Conservation (phyloP, 257 asterid species). For the Eucommia ulmoides region DNA sequence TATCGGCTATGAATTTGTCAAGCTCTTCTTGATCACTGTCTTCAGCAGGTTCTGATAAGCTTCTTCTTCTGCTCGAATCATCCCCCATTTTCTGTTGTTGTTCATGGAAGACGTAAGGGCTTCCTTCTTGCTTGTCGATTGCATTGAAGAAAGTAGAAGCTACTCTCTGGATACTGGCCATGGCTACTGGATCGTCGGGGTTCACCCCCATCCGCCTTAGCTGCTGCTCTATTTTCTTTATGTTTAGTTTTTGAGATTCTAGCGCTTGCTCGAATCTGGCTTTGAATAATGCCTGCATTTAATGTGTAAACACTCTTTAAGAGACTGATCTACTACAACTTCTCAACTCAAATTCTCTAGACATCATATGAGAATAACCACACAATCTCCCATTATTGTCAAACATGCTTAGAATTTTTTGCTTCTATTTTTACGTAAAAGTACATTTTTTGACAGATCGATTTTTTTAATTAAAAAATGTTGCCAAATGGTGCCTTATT, state of each 20-base stretch:
- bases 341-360: no score
- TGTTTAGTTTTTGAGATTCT: slow-evolving; percentile 87
- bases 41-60: slow-evolving; percentile 34
- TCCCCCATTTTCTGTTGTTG: slow-evolving; percentile 26
- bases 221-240: slow-evolving; percentile 84
- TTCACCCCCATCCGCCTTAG: slow-evolving; percentile 82
- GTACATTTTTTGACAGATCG: background rate
- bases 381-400: no score
- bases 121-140: slow-evolving; percentile 80
- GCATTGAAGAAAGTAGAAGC: slow-evolving; percentile 98
- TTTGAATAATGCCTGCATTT: slow-evolving; percentile 73
- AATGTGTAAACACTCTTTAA: background rate
- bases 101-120: slow-evolving; percentile 75
- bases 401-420: no score
- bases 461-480: background rate
- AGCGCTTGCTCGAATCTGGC: slow-evolving; percentile 97
- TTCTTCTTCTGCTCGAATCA: slow-evolving; percentile 21
- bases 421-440: no score
- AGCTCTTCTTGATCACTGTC: slow-evolving; percentile 98
- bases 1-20: slow-evolving; percentile 86
- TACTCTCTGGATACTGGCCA: slow-evolving; percentile 98
- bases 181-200: slow-evolving; percentile 94
- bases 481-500: background rate
- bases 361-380: no score
- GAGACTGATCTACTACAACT: no score